These are phyloP conservation scores for Leptographium lundbergii DNA, from an alignment of 2,329 filamentous ascomycete species.

Conservation along the genomic window DNA sequence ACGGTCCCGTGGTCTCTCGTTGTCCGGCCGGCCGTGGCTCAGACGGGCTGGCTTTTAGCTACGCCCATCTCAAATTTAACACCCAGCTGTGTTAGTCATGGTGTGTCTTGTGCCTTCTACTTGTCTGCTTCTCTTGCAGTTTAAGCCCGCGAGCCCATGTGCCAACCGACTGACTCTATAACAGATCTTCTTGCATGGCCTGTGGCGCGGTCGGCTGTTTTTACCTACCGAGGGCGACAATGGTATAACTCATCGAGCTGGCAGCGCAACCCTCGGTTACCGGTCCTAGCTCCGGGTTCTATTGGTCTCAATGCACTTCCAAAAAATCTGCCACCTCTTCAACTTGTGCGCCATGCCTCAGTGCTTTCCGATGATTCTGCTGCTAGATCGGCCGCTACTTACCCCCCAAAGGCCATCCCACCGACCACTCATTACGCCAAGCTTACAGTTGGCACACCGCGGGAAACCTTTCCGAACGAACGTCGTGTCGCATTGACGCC, in stretches of 20 bases:
- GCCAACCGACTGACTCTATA: not conserved
- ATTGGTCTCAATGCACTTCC: constrained; percentile 13
- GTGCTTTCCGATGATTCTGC: constrained; percentile 16
- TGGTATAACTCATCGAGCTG: constrained; percentile 25
- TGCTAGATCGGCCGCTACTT: constrained; percentile 15
- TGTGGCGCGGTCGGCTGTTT: not conserved
- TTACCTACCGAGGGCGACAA: constrained; percentile 11
- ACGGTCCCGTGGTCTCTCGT: not conserved
- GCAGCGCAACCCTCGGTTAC: constrained; percentile 12
- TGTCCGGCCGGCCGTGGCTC: not conserved
- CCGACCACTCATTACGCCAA: constrained; percentile 51
- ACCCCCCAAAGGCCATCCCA: constrained; percentile 28
- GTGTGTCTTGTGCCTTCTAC: not conserved
- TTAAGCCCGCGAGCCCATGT: not conserved
- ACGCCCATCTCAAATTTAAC: not conserved
- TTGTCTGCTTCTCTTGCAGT: not conserved
- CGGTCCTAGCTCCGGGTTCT: constrained; percentile 6
- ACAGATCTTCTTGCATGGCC: not conserved
- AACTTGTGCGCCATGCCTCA: constrained; percentile 27
- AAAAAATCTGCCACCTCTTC: constrained; percentile 19
- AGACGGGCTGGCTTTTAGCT: not conserved
- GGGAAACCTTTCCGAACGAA: constrained; percentile 67
- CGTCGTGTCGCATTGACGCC: constrained; percentile 76
- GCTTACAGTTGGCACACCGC: constrained; percentile 66
- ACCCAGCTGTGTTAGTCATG: not conserved